Conservation (phyloP, 192 early-diverging fungal genomes). For the Cladochytrium replicatum region DNA sequence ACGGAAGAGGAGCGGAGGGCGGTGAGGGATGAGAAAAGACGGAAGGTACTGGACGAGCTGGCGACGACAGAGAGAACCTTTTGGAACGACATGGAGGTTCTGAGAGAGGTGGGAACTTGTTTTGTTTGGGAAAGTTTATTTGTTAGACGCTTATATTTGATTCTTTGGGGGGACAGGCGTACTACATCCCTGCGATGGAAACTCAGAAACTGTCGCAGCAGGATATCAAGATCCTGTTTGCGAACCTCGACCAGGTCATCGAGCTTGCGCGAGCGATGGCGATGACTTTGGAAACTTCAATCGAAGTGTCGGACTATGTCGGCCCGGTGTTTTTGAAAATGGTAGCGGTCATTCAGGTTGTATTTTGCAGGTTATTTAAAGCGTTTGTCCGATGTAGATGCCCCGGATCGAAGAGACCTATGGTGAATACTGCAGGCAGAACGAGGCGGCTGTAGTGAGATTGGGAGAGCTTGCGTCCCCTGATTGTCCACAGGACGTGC, state of each 20-base stretch:
- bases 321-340: slow-evolving; percentile 23
- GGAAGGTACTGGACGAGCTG: slow-evolving; percentile 64
- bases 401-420: slow-evolving; percentile 45
- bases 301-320: slow-evolving; percentile 30
- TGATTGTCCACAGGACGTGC: slow-evolving; percentile 22
- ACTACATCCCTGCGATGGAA: slow-evolving; percentile 41
- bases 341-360: slow-evolving; percentile 35
- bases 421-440: slow-evolving; percentile 66
- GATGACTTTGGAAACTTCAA: slow-evolving; percentile 49
- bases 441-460: slow-evolving; percentile 53
- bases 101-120: slow-evolving; percentile 60
- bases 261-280: slow-evolving; percentile 54
- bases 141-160: neutral
- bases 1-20: no score
- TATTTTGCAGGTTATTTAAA: slow-evolving; percentile 26
- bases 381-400: slow-evolving; percentile 7
- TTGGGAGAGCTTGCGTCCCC: slow-evolving; percentile 50
- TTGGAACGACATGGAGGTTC: slow-evolving; percentile 61
- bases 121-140: slow-evolving; percentile 6
- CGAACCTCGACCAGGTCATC: slow-evolving; percentile 67
- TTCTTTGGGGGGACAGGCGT: slow-evolving; percentile 21
- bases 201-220: slow-evolving; percentile 35
- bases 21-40: no score
- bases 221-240: slow-evolving; percentile 66
- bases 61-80: slow-evolving; percentile 66